A percentile compares a stretch with the other conserved stretches of the same genome.
phyloP scores from a whole-genome alignment of 768 basidiomycete genomes.

The Serendipita sp. region DNA sequence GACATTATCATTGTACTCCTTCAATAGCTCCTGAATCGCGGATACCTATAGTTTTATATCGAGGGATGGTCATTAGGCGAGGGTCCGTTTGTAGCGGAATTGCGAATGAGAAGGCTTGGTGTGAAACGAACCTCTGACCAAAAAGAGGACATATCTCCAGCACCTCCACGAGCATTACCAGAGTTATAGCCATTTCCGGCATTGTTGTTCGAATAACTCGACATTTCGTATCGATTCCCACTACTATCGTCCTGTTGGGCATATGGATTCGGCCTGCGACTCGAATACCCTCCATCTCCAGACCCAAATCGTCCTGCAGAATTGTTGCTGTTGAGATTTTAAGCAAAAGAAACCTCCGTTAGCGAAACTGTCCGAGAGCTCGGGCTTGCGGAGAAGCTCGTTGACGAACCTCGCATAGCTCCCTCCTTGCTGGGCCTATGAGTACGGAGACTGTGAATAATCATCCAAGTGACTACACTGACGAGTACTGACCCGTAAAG shows the following conservation, averaged over 20 bases:
- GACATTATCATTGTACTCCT: slow-evolving; percentile 55
- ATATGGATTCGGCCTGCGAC: slow-evolving; percentile 44
- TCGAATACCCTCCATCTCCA: slow-evolving; percentile 2
- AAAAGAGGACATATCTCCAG: slow-evolving; percentile 51
- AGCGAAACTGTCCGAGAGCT: background rate
- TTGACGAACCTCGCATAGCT: slow-evolving; percentile 5
- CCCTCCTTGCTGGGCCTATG: slow-evolving; percentile 9
- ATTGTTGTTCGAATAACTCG: slow-evolving; percentile 42
- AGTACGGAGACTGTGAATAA: background rate
- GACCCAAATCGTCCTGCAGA: slow-evolving; percentile 6
- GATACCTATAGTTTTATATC: slow-evolving; percentile 36
- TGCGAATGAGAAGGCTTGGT: slow-evolving; percentile 24
- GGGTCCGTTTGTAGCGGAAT: slow-evolving; percentile 13
- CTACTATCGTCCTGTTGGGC: slow-evolving; percentile 43
- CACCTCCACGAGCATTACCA: slow-evolving; percentile 13
- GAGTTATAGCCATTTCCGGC: slow-evolving; percentile 26
- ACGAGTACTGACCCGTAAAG: slow-evolving; percentile 9
- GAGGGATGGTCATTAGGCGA: background rate
- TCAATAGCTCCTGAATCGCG: slow-evolving; percentile 54
- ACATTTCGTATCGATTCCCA: slow-evolving; percentile 43
- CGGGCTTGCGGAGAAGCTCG: background rate
- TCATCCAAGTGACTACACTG: background rate
- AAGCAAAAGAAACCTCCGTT: background rate
- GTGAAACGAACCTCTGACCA: slow-evolving; percentile 53
- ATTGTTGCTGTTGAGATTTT: background rate